Percentiles rank a stretch among this genome's conserved stretches.
Conservation (phyloP, 495 filamentous ascomycete genomes). For the Penicillium argentinense region DNA sequence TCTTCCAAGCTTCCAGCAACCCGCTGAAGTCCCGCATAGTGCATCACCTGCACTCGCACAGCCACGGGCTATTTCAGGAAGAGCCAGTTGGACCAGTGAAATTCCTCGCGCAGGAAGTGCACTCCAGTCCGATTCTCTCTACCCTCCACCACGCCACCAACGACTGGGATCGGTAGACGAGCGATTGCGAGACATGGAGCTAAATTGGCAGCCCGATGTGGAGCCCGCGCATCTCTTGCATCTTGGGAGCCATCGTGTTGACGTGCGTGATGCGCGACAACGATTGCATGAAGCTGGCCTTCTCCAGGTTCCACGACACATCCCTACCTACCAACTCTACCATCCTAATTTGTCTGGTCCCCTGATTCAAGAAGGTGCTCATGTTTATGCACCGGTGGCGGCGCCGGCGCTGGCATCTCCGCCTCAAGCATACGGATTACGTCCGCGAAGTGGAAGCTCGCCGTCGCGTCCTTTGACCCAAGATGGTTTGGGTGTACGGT, state of each 20-base stretch:
- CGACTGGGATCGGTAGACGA: slow-evolving; percentile 25
- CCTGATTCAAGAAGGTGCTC: slow-evolving; percentile 26
- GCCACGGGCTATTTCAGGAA: slow-evolving; percentile 21
- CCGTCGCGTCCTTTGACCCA: slow-evolving; percentile 33
- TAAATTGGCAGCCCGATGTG: slow-evolving; percentile 17
- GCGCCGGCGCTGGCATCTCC: slow-evolving; percentile 10
- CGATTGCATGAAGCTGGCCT: slow-evolving; percentile 19
- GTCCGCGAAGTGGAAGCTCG: slow-evolving; percentile 56
- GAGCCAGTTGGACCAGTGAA: slow-evolving; percentile 25
- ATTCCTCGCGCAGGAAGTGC: slow-evolving; percentile 8
- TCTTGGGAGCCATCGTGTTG: slow-evolving; percentile 32
- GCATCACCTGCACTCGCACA: slow-evolving; percentile 11
- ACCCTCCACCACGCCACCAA: slow-evolving; percentile 9
- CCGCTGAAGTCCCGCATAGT: slow-evolving; percentile 3
- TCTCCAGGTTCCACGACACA: slow-evolving; percentile 18
- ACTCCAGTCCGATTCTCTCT: slow-evolving; percentile 25
- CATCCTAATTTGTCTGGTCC: slow-evolving; percentile 37
- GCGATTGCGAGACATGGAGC: slow-evolving; percentile 15
- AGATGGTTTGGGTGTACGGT: slow-evolving; percentile 26
- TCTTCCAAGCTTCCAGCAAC: slow-evolving; percentile 15
- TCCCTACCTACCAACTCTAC: slow-evolving; percentile 26
- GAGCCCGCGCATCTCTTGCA: slow-evolving; percentile 21
- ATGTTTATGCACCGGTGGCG: slow-evolving; percentile 19
- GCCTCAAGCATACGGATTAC: slow-evolving; percentile 15
- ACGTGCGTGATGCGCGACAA: slow-evolving; percentile 32